A percentile compares a stretch with the other conserved stretches of the same genome.
These are phyloP conservation scores for Balansia obtecta DNA, from an alignment of 2,329 filamentous ascomycete species.

Conservation along the genomic window DNA sequence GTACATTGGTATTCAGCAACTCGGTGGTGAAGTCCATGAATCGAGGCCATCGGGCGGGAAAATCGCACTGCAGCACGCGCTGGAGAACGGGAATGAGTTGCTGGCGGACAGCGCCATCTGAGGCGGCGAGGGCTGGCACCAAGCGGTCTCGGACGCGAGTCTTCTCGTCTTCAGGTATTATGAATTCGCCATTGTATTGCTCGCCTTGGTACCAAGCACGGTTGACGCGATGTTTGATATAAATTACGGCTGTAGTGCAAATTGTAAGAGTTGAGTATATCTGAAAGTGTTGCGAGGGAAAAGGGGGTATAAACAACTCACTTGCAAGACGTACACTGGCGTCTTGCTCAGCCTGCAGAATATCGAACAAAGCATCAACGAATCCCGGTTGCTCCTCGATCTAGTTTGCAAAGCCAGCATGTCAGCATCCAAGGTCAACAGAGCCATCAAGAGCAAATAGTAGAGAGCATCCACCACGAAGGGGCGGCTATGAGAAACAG, in stretches of 20 bases:
- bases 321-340: constrained; percentile 75
- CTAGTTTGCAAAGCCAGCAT: constrained; percentile 30
- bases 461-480: background rate
- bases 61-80: constrained; percentile 92
- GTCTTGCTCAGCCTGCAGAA: constrained; percentile 81
- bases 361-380: constrained; percentile 78
- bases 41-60: constrained; percentile 84
- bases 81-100: constrained; percentile 91
- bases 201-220: constrained; percentile 78
- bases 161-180: constrained; percentile 85
- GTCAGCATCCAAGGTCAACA: background rate
- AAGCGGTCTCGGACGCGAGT: constrained; percentile 74
- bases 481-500: too few species aligned
- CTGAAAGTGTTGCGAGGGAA: constrained; percentile 1
- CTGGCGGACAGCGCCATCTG: constrained; percentile 69
- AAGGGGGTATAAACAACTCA: constrained; percentile 35
- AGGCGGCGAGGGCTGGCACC: constrained; percentile 75
- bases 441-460: background rate
- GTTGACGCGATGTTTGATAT: constrained; percentile 94
- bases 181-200: constrained; percentile 57
- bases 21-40: constrained; percentile 90
- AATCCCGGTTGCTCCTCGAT: constrained; percentile 87
- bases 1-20: constrained; percentile 76
- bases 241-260: constrained; percentile 64
- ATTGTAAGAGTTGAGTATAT: constrained; percentile 8